Base-by-base conservation (phyloP, 345 rosid species). In the Lepidium sativum region DNA sequence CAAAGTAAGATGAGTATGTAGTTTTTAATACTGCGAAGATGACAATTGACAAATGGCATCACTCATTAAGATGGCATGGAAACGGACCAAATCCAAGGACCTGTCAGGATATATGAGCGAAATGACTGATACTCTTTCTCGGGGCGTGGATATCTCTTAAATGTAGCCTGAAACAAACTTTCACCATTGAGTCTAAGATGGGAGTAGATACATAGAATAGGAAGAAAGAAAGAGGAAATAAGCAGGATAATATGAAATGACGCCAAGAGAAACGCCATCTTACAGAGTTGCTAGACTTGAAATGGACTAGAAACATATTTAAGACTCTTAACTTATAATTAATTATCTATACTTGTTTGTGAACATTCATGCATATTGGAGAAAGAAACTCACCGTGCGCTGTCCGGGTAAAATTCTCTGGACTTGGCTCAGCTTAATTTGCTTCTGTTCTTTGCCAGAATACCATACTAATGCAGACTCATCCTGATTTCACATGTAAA, bases 81-180 rank as follows among this genome's bases (percentile, higher is more conserved):
- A 50, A 72, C 89, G 78, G 76, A 90, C 99, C 91, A 90, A 80
- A 80, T 94, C 92, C 73, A 90, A 75, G 68, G 97, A 81, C 55
- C 96, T 78, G 57, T 90, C 99, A 52, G 56, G 79, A 69, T 77
- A 86, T 69, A 89, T 78, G 65, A 92, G 91, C 34, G 99, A 94
- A 94, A 94, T 23, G 99, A 94, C 65, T 94, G 99, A 67, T 90
- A 94, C 67, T 90, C 97, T 82, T 94, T 94, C 79, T 94, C 97
- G 3, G 96, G 99, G 9, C 92, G 85, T 39, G 97, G 99, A 79
- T 90, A 80, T 58, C 99, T 79, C 75, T 88, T 90, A 82, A 94
- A 94, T 57, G 83, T 80, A 69, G 91, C 87, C 97, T 94, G 91
- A 65, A 78, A 65, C 56, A 64, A 41, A 70, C 67, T 57, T 20